Percentiles rank a stretch among this genome's conserved stretches.
Evolutionary conservation across 169 alveolate genomes (phyloP).

Genomic region (Babesia gibsoni): DNA sequence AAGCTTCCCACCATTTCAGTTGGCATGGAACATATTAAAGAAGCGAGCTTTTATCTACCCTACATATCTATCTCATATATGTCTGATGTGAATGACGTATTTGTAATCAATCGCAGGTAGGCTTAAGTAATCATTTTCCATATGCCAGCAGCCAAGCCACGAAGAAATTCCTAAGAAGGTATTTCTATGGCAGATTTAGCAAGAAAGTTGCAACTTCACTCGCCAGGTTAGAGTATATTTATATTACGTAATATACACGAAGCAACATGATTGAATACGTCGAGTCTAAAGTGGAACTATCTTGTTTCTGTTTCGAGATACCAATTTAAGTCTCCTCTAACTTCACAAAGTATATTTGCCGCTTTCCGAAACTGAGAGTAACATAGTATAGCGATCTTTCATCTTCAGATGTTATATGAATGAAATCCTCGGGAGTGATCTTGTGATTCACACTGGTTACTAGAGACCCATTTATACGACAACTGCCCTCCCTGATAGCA

Average conservation of each 20-base stretch:
- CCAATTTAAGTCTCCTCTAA: background rate
- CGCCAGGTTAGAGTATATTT: background rate
- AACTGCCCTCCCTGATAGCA: slow-evolving; percentile 54
- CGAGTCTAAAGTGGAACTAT: background rate
- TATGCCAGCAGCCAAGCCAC: slow-evolving; percentile 20
- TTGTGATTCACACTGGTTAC: slow-evolving; percentile 1
- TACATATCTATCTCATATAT: slow-evolving; percentile 22
- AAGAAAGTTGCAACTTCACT: background rate
- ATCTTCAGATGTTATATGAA: slow-evolving; percentile 2
- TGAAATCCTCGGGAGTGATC: slow-evolving; percentile 30
- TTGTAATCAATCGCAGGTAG: slow-evolving; percentile 10
- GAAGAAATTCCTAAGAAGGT: background rate
- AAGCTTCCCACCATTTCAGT: slow-evolving; percentile 36
- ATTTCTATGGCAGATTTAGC: slow-evolving; percentile 1
- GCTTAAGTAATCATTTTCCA: background rate
- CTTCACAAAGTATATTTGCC: slow-evolving; percentile 33
- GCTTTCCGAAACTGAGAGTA: slow-evolving; percentile 45
- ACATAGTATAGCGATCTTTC: slow-evolving; percentile 22
- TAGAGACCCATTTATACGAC: slow-evolving; percentile 46
- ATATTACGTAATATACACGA: background rate
- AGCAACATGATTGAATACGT: slow-evolving; percentile 41
- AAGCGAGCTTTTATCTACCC: slow-evolving; percentile 25
- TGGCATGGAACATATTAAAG: slow-evolving; percentile 10
- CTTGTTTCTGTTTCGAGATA: slow-evolving; percentile 35
- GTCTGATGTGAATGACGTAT: background rate